Conservation (phyloP, 2,329 filamentous ascomycete species). For the Metarhizium rileyi region DNA sequence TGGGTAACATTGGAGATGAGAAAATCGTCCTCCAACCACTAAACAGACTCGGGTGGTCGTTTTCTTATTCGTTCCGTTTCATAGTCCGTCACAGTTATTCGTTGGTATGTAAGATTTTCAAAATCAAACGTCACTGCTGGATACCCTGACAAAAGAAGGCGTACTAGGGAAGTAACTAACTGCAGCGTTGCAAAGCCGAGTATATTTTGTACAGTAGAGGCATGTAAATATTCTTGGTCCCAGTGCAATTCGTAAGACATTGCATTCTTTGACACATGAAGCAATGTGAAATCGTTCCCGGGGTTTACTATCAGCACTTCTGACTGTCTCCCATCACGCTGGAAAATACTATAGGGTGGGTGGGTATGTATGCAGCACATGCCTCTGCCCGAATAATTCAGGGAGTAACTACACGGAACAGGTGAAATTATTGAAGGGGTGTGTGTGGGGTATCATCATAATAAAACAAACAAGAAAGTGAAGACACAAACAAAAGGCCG, state of each 20-base stretch:
- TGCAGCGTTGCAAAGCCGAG: background rate
- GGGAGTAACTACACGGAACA: background rate
- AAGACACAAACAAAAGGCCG: background rate
- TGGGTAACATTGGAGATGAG: no score
- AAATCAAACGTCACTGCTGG: no score
- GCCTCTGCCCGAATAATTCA: background rate
- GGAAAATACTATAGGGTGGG: background rate
- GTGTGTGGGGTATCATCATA: constrained; percentile 7
- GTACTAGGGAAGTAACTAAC: background rate
- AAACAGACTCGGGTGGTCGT: no score
- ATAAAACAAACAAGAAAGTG: background rate
- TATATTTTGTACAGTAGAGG: background rate
- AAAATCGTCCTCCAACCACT: no score
- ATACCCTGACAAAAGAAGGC: no score
- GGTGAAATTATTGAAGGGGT: background rate
- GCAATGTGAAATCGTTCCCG: background rate
- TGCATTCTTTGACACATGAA: constrained; percentile 4
- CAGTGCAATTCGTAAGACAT: constrained; percentile 1
- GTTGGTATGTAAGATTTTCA: no score
- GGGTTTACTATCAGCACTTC: background rate
- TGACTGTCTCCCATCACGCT: background rate
- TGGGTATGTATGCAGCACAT: no score
- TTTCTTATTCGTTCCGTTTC: no score
- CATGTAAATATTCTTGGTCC: background rate
- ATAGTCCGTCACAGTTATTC: no score